Evolutionary conservation across 1,284 basidiomycete genomes (phyloP).

Genomic region (Ceratobasidium sp.): DNA sequence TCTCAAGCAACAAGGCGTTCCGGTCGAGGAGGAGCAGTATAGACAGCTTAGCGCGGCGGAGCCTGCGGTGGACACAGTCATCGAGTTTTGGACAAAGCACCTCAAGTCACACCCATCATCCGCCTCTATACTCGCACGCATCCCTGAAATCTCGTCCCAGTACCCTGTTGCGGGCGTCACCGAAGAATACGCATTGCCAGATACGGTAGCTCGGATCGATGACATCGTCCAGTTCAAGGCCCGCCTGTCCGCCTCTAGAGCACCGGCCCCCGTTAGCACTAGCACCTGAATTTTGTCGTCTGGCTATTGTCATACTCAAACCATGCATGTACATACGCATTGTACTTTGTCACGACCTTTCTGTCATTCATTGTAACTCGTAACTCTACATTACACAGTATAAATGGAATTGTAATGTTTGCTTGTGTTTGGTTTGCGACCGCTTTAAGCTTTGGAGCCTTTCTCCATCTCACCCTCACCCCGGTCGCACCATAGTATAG

Average conservation of each 20-base stretch:
- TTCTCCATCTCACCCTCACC: neutral
- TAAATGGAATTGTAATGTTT: neutral
- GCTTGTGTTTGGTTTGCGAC: neutral
- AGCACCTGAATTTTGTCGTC: too few species aligned
- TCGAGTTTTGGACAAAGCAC: conserved; percentile 62
- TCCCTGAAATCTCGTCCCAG: conserved; percentile 51
- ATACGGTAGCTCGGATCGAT: conserved; percentile 66
- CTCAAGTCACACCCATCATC: conserved; percentile 57
- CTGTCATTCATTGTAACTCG: neutral
- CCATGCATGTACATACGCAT: neutral
- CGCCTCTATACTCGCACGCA: conserved; percentile 52
- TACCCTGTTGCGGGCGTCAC: conserved; percentile 57
- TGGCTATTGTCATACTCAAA: neutral
- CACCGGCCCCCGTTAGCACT: conserved; percentile 51
- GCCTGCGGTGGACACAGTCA: conserved; percentile 59
- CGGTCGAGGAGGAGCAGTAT: conserved; percentile 59
- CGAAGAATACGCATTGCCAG: conserved; percentile 51
- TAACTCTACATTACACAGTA: neutral
- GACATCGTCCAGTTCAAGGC: conserved; percentile 78
- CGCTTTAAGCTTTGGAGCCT: too few species aligned
- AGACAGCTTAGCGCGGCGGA: conserved; percentile 57
- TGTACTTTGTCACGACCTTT: neutral
- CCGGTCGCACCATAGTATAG: neutral
- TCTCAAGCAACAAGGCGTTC: conserved; percentile 60
- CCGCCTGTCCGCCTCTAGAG: conserved; percentile 54